Evolutionary conservation across 345 rosid genomes (phyloP), one percentile per base, ranked within the genome.

Genomic region (Trapa incisa): DNA sequence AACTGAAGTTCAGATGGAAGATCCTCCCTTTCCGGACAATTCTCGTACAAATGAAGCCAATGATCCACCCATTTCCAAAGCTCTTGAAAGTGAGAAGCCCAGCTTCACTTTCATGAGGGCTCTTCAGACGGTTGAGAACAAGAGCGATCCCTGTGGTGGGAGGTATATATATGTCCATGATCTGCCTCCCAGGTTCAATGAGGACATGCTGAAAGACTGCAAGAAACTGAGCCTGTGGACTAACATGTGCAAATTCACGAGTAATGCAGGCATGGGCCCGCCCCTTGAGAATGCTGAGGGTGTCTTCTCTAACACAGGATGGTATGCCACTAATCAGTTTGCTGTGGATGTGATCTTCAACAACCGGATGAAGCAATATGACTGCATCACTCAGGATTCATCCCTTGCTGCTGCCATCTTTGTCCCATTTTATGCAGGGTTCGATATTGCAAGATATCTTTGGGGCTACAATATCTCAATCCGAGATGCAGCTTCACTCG

Each of bases 261-360:
- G 75, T 22, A 86, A 86, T 72, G 91, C 92, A 4, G 96, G 96
- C 62, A 73, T 89, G 68, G 96, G 98, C 13, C 96, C 96, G 2
- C 91, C 95, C 0, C 79, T 89, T 43, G 86, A 89, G 83, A 89
- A 89, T 70, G 81, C 72, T 11, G 89, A 89, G 65, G 89, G 93
- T 42, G 96, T 89, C 73, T 88, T 92, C 69, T 88, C 95, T 0
- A 84, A 86, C 61, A 70, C 85, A 0, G 91, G 97, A 45, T 92
- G 98, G 97, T 83, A 87, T 54, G 96, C 87, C 1, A 92, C 98
- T 0, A 89, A 85, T 68, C 97, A 89, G 83, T 92, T 92, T 71
- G 86, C 90, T 0, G 97, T 89, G 66, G 98, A 92, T 47, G 91
- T 89, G 71, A 89, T 88, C 60, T 92, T 92, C 73, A 81, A 78